These are phyloP conservation scores for Fraxinus latifolia DNA, from an alignment of 305 asterid species.

Conservation along the genomic window DNA sequence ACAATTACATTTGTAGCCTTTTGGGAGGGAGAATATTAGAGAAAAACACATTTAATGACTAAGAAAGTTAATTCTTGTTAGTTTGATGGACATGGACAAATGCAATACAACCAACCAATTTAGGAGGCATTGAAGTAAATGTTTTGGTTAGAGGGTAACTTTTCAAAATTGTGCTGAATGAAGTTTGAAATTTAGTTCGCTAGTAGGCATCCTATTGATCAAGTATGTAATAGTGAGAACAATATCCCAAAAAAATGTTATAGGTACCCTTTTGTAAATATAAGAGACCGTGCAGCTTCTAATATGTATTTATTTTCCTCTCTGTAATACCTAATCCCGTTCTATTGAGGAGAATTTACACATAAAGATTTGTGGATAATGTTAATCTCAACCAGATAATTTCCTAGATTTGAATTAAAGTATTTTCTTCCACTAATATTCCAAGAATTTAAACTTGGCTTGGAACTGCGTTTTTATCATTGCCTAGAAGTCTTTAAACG, in stretches of 20 bases:
- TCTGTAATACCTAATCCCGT: not conserved
- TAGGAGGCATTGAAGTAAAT: not conserved
- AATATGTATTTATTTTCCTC: not conserved
- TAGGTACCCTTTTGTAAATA: not conserved
- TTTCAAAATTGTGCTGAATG: not conserved
- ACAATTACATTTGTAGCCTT: not conserved
- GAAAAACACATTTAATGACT: not conserved
- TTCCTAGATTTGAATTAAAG: not conserved
- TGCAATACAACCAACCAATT: not conserved
- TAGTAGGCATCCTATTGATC: not conserved
- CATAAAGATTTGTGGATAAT: not conserved
- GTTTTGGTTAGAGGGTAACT: not conserved
- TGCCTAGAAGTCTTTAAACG: not conserved
- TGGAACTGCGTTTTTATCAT: not conserved
- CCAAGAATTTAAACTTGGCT: not conserved
- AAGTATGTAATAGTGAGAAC: not conserved
- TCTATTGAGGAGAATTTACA: not conserved
- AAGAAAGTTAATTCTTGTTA: not conserved
- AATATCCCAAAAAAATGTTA: not conserved
- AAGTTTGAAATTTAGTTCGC: not conserved
- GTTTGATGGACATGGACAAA: not conserved
- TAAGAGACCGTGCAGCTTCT: not conserved
- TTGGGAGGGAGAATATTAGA: not conserved
- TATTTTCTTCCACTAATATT: not conserved
- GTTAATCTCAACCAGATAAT: not conserved